Base-by-base conservation (phyloP, 2,329 filamentous ascomycete genomes). In the Acrodontium crateriforme region DNA sequence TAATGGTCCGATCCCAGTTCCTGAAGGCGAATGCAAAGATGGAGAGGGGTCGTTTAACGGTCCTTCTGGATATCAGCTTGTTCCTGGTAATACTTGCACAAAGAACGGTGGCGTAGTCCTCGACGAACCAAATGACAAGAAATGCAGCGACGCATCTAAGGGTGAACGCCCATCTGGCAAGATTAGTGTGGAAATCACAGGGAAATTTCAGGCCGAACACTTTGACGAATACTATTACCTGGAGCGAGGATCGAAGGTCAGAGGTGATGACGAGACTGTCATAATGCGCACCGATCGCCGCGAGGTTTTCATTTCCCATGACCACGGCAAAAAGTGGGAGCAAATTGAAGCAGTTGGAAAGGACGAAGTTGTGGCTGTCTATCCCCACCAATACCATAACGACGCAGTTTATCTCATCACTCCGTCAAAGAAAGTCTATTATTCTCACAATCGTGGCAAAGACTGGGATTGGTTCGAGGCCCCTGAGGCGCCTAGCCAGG, bases 311-410 rank as follows among this genome's bases (percentile, higher is more conserved):
- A 66, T 91, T 30, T 80, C 81, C 0, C 70, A 74, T 29, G 74
- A 98, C 49, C 87, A 94, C 46, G 89, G 89, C 46, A 92, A 92
- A 58, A 74, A 59, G 2, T 98, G 89, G 87, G 60, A 73, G 14
- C 61, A 51, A 22, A 54, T 60, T 9, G 47, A 66, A 29, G 74
- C 75, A 24, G 66, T 91, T 3, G 64, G 79, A 32, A 71, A 72
- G 17, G 72, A 85, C 40, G 62, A 72, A 2, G 71, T 95, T 31
- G 59, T 67, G 24, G 63, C 59, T 12, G 81, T 98, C 39, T 68
- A 78, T 31, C 79, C 78, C 14, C 83, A 98, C 49, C 65, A 65
- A 25, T 79, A 84, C 55, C 77, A 82, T 54, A 83, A 80, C 44
- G 83, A 94, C 47, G 69, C 75, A 21, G 79, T 89, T 16, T 98